Evolutionary conservation across 2,329 filamentous ascomycete species (phyloP), one percentile per base, ranked within the genome.

Genomic region (Xylariaceae sp.): DNA sequence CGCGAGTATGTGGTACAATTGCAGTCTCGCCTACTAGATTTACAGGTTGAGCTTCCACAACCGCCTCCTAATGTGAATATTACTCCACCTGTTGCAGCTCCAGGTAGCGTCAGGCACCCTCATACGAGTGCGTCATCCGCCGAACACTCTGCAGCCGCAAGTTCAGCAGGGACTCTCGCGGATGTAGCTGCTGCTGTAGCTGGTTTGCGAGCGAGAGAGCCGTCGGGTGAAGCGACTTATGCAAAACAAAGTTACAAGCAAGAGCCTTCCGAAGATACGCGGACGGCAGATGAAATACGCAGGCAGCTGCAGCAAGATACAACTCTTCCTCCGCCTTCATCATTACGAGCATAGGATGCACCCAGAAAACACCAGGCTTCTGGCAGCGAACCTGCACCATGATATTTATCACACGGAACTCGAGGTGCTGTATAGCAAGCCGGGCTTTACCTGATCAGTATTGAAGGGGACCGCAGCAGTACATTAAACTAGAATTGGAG

Each of bases 1-100:
- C 83, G 90, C 53, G 89, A 96, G 63, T 97, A 97, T 67, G 85
- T 96, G 52, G 85, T 96, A 60, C 86, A 85, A 54, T 75, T 98
- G 13, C 93, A 98, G 64, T 85, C 86, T 4, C 83, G 88, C 31
- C 76, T 97, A 28, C 74, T 96, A 46, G 90, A 96, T 53, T 78
- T 82, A 3, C 83, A 89, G 55, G 85, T 86, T 58, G 89, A 95
- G 53, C 83, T 87, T 41, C 93, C 93, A 1, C 86, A 85, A 47
- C 83, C 90, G 9, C 91, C 91, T 1, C 74, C 85, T 2, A 88
- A 88, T 52, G 76, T 95, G 50, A 87, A 88, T 56, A 70, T 95
- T 19, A 72, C 67, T 38, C 74, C 78, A 37, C 44, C 56, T 61
- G 31, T 47, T 12, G 22, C 22, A 26, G 45, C 49, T 19, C 34